phyloP scores from a whole-genome alignment of 2,329 filamentous ascomycete genomes.

The Epichloe aotearoae region DNA sequence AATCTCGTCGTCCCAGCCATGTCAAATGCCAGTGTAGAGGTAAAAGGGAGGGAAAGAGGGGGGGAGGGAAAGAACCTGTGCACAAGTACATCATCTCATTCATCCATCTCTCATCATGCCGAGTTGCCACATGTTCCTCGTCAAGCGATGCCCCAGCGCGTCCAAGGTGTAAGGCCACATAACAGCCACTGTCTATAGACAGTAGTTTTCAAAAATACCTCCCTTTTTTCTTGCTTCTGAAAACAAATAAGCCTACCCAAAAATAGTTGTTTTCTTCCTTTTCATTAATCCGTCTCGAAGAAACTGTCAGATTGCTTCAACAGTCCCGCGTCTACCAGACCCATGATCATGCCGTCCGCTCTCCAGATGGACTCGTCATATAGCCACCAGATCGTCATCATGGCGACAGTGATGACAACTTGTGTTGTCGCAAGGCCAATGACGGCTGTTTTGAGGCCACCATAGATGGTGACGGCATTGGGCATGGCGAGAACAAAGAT shows the following conservation, averaged over 20 bases:
- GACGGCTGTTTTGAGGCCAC: constrained; percentile 24
- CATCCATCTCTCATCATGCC: background rate
- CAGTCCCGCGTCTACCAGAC: constrained; percentile 30
- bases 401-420: constrained; percentile 21
- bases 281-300: constrained; percentile 27
- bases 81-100: background rate
- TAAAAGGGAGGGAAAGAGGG: background rate
- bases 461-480: constrained; percentile 18
- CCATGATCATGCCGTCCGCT: constrained; percentile 34
- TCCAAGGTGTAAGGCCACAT: background rate
- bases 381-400: constrained; percentile 26
- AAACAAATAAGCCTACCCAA: no score
- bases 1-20: background rate
- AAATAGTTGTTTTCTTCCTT: background rate
- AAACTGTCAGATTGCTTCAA: constrained; percentile 31
- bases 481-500: constrained; percentile 30
- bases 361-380: constrained; percentile 28
- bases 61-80: accelerated
- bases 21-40: background rate
- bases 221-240: no score
- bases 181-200: background rate
- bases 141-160: background rate
- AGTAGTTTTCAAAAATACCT: no score
- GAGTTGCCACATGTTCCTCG: background rate
- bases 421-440: constrained; percentile 31